Evolutionary conservation across 139 green algal genomes (phyloP), one percentile per base, ranked within the genome.

Genomic region (Picochlorum costavermella): DNA sequence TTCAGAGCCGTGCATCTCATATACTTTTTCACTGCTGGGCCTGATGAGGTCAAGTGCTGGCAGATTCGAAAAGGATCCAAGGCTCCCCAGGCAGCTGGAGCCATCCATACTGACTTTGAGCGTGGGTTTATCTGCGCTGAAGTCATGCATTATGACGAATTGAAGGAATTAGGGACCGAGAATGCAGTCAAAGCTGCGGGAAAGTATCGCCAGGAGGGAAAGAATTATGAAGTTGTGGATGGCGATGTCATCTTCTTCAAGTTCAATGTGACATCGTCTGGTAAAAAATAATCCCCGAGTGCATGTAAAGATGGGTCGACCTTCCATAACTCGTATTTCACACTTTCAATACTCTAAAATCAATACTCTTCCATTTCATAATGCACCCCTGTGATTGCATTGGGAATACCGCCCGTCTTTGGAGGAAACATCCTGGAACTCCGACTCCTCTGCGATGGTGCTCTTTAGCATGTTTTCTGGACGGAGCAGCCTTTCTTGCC

Each of bases 91-190:
- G 94, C 90, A 17, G 94, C 92, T 26, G 94, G 94, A 6, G 81
- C 87, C 49, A 99, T 99, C 69, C 94, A 99, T 73, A 85, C 80
- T 3, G 94, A 99, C 84, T 99, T 99, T 77, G 94, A 99, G 76
- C 68, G 88, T 11, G 94, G 94, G 16, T 99, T 99, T 85, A 99
- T 99, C 71, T 96, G 91, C 43, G 94, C 94, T 1, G 94, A 99
- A 70, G 89, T 95, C 5, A 90, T 94, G 83, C 67, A 72, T 29
- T 95, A 85, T 57, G 79, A 85, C 1, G 88, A 93, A 63, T 76
- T 96, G 23, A 84, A 95, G 45, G 87, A 93, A 70, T 60, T 89
- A 13, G 84, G 84, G 46, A 87, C 25, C n/a, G 88, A 95, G 61
- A 45, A 60, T 0, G 84, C 83, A 13, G 84, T 94, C 44, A 96